A percentile compares a stretch with the other conserved stretches of the same genome.
Conservation (phyloP, 306 rosid species). For the Vachellia collinsii region DNA sequence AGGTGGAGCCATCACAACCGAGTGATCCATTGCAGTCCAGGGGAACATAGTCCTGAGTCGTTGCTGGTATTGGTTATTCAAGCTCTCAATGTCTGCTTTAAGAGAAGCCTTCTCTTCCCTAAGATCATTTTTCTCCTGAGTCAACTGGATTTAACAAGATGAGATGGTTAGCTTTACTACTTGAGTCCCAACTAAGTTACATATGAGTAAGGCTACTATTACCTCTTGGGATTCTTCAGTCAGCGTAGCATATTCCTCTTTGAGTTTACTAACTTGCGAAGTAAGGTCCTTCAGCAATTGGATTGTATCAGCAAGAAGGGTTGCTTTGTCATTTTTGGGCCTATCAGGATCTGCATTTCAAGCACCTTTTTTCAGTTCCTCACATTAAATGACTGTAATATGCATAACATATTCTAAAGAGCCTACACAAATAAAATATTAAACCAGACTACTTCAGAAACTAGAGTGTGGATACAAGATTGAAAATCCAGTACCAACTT, state of each 20-base stretch:
- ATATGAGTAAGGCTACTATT: constrained; percentile 22
- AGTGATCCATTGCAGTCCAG: constrained; percentile 85
- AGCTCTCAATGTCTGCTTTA: constrained; percentile 77
- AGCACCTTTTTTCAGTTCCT: constrained; percentile 25
- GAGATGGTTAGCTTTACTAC: constrained; percentile 23
- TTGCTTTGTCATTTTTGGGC: constrained; percentile 91
- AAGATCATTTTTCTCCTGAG: constrained; percentile 89
- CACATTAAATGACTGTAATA: constrained; percentile 28
- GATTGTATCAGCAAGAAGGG: constrained; percentile 75
- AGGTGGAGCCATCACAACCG: constrained; percentile 75
- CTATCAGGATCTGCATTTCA: constrained; percentile 82
- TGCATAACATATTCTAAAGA: constrained; percentile 17
- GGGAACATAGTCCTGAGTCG: constrained; percentile 80
- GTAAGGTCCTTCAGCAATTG: constrained; percentile 89
- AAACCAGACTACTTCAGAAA: background rate
- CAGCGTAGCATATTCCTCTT: constrained; percentile 60
- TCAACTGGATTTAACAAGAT: constrained; percentile 56
- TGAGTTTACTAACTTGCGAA: constrained; percentile 73
- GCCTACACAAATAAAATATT: background rate
- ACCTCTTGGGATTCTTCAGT: constrained; percentile 91
- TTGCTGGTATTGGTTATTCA: constrained; percentile 81
- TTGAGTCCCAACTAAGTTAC: constrained; percentile 19
- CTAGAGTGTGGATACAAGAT: background rate
- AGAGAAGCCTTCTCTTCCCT: constrained; percentile 93
- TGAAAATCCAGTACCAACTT: background rate